Evolutionary conservation across 192 early-diverging fungal genomes (phyloP).

Genomic region (Ambispora gerdemannii): DNA sequence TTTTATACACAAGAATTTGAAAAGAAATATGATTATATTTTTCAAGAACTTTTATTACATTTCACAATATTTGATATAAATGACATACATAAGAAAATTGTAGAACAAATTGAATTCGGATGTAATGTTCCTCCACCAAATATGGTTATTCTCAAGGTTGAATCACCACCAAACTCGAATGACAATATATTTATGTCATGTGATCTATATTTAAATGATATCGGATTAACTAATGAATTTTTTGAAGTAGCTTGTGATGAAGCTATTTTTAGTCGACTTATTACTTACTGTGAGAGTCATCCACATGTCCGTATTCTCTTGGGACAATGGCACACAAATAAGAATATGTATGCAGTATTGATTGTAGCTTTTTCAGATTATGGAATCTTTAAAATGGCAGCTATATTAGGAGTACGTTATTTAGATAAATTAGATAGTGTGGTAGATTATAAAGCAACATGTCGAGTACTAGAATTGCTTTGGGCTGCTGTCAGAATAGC

Average conservation of each 20-base stretch:
- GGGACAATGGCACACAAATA: not conserved
- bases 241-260: not conserved
- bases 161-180: not conserved
- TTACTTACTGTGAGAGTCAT: not conserved
- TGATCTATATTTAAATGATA: not conserved
- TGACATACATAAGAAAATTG: not conserved
- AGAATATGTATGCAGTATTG: slow-evolving; percentile 3
- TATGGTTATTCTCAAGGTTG: slow-evolving; percentile 17
- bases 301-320: not conserved
- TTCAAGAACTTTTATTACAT: not conserved
- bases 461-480: not conserved
- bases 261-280: not conserved
- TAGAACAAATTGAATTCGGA: slow-evolving; percentile 1
- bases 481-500: not conserved
- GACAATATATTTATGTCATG: not conserved
- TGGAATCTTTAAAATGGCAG: not conserved
- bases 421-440: not conserved
- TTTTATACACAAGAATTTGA: not conserved
- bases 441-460: not conserved
- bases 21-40: not conserved
- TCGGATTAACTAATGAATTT: not conserved
- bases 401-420: not conserved
- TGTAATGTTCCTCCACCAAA: not conserved
- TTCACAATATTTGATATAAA: not conserved
- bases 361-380: slow-evolving; percentile 2